phyloP scores from a whole-genome alignment of 2,329 filamentous ascomycete genomes.

The Dissoconium aciculare region DNA sequence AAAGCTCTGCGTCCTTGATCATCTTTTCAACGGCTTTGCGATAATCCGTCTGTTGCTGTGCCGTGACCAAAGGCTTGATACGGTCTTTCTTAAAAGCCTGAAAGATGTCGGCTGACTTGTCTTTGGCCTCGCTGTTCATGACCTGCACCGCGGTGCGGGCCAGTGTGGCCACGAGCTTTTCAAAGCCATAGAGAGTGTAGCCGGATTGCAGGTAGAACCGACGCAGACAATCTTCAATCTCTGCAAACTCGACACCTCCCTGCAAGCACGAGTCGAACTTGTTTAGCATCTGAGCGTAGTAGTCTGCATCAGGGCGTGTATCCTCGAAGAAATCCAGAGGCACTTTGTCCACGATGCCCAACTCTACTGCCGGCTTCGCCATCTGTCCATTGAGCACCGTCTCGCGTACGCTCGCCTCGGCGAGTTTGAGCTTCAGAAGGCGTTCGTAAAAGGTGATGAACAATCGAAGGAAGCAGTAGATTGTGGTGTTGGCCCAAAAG shows the following conservation, averaged over 20 bases:
- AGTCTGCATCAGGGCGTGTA: slow-evolving; percentile 49
- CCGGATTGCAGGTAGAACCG: slow-evolving; percentile 83
- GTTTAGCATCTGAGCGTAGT: slow-evolving; percentile 72
- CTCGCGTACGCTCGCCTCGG: slow-evolving; percentile 55
- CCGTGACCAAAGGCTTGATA: slow-evolving; percentile 70
- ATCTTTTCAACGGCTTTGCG: slow-evolving; percentile 86
- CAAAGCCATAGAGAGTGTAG: slow-evolving; percentile 86
- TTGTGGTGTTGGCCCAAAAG: slow-evolving; percentile 78
- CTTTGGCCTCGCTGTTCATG: slow-evolving; percentile 72
- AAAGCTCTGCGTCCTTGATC: slow-evolving; percentile 83
- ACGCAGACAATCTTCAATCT: slow-evolving; percentile 79
- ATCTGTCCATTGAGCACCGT: slow-evolving; percentile 60
- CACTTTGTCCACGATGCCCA: slow-evolving; percentile 70
- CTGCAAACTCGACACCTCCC: slow-evolving; percentile 63
- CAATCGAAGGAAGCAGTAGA: slow-evolving; percentile 89
- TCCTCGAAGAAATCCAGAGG: slow-evolving; percentile 59
- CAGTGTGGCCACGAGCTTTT: slow-evolving; percentile 70
- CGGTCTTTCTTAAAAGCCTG: slow-evolving; percentile 73
- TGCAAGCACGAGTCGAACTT: slow-evolving; percentile 78
- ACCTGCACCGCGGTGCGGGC: slow-evolving; percentile 70
- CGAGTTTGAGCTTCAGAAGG: slow-evolving; percentile 67
- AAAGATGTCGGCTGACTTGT: slow-evolving; percentile 84
- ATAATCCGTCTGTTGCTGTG: slow-evolving; percentile 76
- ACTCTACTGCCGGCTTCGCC: slow-evolving; percentile 65
- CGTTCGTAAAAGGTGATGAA: slow-evolving; percentile 84